Base-by-base conservation (phyloP, 768 basidiomycete genomes). In the Sistotremastrum suecicum region DNA sequence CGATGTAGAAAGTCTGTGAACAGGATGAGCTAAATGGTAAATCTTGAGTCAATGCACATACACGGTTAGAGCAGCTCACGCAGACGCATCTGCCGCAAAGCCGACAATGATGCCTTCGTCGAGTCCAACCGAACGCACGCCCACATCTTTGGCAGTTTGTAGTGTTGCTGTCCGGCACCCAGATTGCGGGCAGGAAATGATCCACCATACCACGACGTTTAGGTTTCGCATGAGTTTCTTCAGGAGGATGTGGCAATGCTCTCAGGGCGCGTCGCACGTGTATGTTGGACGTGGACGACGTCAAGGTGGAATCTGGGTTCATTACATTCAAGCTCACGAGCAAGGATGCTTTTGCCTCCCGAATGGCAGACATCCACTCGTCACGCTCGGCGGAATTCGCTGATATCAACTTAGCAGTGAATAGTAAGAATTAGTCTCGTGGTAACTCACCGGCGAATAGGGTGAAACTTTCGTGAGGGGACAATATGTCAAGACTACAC, bases 111-210 rank as follows among this genome's bases (percentile, higher is more conserved):
- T 92, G 88, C 48, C 87, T 67, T 52, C 88, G 64, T 52, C 85
- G 69, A 56, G 80, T 62, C 77, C 84, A 83, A 5, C 83, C 80
- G 60, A 91, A 92, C 39, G 71, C 57, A 37, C 73, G 65, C 4
- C 76, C 76, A 55, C 91, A 95, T 7, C 83, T 69, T 88, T 89
- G 90, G 58, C 91, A 95, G 20, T 71, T 68, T 45, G 75, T 73
- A n/a, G 85, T 80, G 59, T 74, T 84, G 48, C 76, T 74, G 56
- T 95, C 88, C 0, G 91, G 88, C 32, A 92, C 80, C 91, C 91
- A 95, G 29, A 94, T 75, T 0, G 91, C 83, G 4, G 91, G 90
- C 1, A 89, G 76, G 66, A 89, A 94, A 60, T 84, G 77, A 39
- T 84, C 83, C 45, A 83, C 80, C 56, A 65, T 72, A 7, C 69